Evolutionary conservation across 129 eudicot genomes (phyloP), one percentile per base, ranked within the genome.

Genomic region (Flaveria linearis): DNA sequence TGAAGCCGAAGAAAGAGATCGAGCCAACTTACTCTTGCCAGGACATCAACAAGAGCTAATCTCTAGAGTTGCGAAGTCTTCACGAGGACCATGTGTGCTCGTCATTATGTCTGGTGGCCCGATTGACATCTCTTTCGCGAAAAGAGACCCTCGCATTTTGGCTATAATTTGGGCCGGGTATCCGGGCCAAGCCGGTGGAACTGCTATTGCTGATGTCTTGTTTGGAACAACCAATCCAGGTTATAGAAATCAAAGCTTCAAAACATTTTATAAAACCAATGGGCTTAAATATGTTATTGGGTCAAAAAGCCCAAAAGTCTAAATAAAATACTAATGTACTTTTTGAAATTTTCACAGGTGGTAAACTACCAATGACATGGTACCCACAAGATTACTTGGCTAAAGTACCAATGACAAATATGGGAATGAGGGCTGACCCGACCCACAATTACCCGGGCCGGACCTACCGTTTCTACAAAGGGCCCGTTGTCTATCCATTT

Each of bases 141-240:
- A 79, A 72, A 84, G 77, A 17, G 90, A 94, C 76, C 96, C 97
- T 3, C 79, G 60, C 1, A 82, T 94, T 75, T 57, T 76, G 10
- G 86, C 96, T 55, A 94, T 91, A 16, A 45, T 91, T 17, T 94
- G 98, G 98, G 98, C 82, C 11, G 97, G 98, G n/a, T 94, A 94
- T 58, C 98, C 98, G 2, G 98, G 98, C 9, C 96, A 94, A 83
- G 84, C 92, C 2, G 98, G 98, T 9, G 98, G 98, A 15, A 80
- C 96, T 4, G 98, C 97, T 5, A 90, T 94, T 13, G 93, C 96
- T 3, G 96, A 94, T 81, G 83, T 91, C 51, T 18, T 89, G 25
- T 94, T 88, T 71, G 98, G 98, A 57, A 74, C 85, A 72, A 83
- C 87, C 18, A 94, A 94, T 85, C 98, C 98, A 71, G 97, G 97